Conservation (phyloP, 2,329 filamentous ascomycete genomes). For the Triangularia setosa region DNA sequence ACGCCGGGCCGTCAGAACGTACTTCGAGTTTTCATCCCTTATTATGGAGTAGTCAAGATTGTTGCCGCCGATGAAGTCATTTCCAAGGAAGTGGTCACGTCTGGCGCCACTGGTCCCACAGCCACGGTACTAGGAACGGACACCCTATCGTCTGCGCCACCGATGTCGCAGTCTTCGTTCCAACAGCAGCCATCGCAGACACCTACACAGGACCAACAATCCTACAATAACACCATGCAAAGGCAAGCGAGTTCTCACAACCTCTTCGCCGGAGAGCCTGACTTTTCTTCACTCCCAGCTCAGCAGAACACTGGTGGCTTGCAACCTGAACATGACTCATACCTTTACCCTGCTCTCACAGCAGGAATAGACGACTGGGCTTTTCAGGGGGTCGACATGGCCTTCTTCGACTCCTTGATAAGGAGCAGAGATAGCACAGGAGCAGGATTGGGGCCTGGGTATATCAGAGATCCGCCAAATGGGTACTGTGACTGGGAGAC, state of each 20-base stretch:
- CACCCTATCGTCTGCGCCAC: background rate
- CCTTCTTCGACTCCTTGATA: background rate
- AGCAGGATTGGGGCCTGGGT: background rate
- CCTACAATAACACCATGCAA: background rate
- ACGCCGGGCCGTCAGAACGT: background rate
- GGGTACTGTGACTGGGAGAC: background rate
- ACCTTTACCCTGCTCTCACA: conserved; percentile 7
- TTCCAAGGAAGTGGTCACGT: background rate
- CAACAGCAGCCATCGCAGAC: background rate
- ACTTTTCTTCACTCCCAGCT: background rate
- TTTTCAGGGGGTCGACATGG: conserved; percentile 12
- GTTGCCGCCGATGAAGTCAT: conserved; percentile 4
- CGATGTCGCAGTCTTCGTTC: background rate
- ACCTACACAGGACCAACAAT: background rate
- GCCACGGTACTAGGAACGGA: background rate
- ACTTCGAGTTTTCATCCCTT: conserved; percentile 17
- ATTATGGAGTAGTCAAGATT: conserved; percentile 23
- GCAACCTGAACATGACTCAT: background rate
- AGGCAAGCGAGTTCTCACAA: background rate
- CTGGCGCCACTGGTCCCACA: background rate
- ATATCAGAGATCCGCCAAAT: background rate
- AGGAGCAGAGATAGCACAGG: background rate
- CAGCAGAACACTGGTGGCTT: background rate
- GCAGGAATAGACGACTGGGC: conserved; percentile 18
- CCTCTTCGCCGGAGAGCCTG: background rate